These are phyloP conservation scores for Inonotus obliquus DNA, from an alignment of 1,284 basidiomycete genomes.

Conservation along the genomic window DNA sequence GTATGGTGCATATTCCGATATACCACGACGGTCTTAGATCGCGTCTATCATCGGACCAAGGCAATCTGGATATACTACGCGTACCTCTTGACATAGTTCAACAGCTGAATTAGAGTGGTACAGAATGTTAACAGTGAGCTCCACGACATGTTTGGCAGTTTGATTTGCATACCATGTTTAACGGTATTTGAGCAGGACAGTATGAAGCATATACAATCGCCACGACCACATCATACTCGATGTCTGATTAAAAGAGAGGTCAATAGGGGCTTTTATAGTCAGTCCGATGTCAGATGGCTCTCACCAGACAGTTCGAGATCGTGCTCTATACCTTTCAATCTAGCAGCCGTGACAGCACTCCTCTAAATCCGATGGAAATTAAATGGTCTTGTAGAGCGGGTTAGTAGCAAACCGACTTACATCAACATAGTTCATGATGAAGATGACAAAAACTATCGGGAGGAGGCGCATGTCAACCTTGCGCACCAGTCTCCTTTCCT, in stretches of 20 bases:
- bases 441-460: slow-evolving; percentile 57
- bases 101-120: slow-evolving; percentile 31
- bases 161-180: slow-evolving; percentile 50
- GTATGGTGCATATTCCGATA: slow-evolving; percentile 23
- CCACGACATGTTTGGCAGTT: not conserved
- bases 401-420: slow-evolving; percentile 32
- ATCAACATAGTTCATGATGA: slow-evolving; percentile 67
- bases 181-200: slow-evolving; percentile 58
- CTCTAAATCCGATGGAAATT: slow-evolving; percentile 35
- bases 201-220: slow-evolving; percentile 59
- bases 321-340: slow-evolving; percentile 54
- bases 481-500: slow-evolving; percentile 42
- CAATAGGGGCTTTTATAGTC: not conserved
- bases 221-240: slow-evolving; percentile 55
- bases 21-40: slow-evolving; percentile 24
- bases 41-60: slow-evolving; percentile 22
- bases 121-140: slow-evolving; percentile 8
- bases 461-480: slow-evolving; percentile 55
- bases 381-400: not conserved
- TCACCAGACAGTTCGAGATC: slow-evolving; percentile 50
- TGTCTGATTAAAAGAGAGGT: slow-evolving; percentile 32
- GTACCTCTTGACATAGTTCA: slow-evolving; percentile 49
- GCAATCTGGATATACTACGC: not conserved
- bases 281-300: slow-evolving; percentile 8
- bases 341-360: slow-evolving; percentile 53